Conservation (phyloP, 2,329 filamentous ascomycete species). For the Fusarium neocosmosporiellum region DNA sequence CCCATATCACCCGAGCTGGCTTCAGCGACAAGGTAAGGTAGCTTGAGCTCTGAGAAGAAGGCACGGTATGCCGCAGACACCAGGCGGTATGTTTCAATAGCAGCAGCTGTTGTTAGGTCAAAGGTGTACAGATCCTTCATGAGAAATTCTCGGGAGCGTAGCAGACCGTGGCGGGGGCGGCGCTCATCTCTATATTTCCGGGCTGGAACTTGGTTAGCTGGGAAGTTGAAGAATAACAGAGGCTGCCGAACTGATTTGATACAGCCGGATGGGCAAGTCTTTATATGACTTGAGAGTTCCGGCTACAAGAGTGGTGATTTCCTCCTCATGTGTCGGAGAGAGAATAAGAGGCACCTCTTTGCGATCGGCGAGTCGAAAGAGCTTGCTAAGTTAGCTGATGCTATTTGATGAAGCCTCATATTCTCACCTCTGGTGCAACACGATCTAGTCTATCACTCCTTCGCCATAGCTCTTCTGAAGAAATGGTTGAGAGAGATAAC, state of each 20-base stretch:
- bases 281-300: conserved; percentile 83
- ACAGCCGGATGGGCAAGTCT: conserved; percentile 85
- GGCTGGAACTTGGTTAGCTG: conserved; percentile 58
- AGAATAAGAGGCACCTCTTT: conserved; percentile 80
- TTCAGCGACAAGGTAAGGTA: conserved; percentile 86
- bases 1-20: conserved; percentile 98
- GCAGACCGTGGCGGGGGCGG: conserved; percentile 85
- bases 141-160: conserved; percentile 89
- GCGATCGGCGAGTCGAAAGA: conserved; percentile 84
- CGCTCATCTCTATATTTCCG: conserved; percentile 96
- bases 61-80: conserved; percentile 79
- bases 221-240: neutral
- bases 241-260: conserved; percentile 78
- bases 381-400: conserved; percentile 59
- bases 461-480: conserved; percentile 85
- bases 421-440: conserved; percentile 75
- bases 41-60: conserved; percentile 83
- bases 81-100: conserved; percentile 81
- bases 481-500: conserved; percentile 84
- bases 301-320: conserved; percentile 86
- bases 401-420: neutral
- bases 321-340: conserved; percentile 95
- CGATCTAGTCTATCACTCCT: conserved; percentile 83
- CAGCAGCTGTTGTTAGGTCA: conserved; percentile 74
- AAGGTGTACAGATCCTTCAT: conserved; percentile 99